A percentile compares a stretch with the other conserved stretches of the same genome.
These are phyloP conservation scores for Ophiocordyceps polyrhachis-furcata DNA, from an alignment of 2,329 filamentous ascomycete species.

Conservation along the genomic window DNA sequence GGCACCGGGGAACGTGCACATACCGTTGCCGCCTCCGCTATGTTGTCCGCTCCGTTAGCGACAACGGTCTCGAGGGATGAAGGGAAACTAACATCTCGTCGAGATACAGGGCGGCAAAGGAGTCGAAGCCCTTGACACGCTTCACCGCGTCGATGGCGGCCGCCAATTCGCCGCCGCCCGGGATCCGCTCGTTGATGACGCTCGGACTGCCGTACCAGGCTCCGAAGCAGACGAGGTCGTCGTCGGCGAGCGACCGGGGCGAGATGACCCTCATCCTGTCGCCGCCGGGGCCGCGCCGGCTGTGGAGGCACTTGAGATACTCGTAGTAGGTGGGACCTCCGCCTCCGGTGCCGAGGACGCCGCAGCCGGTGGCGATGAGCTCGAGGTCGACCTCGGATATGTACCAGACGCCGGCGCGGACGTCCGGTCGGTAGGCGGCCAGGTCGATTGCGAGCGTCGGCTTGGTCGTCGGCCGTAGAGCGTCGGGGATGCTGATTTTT, in stretches of 20 bases:
- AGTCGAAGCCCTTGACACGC: slow-evolving; percentile 11
- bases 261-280: slow-evolving; percentile 22
- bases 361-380: slow-evolving; percentile 16
- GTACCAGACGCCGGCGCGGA: slow-evolving; percentile 15
- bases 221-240: slow-evolving; percentile 15
- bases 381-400: slow-evolving; percentile 18
- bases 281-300: slow-evolving; percentile 13
- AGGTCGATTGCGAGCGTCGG: slow-evolving; percentile 14
- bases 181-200: slow-evolving; percentile 1
- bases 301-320: slow-evolving; percentile 22
- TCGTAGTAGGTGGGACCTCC: slow-evolving; percentile 20
- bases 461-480: slow-evolving; percentile 11
- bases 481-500: slow-evolving; percentile 12
- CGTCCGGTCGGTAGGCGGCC: slow-evolving; percentile 12
- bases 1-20: slow-evolving; percentile 14
- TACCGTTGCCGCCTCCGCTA: slow-evolving; percentile 20
- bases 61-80: background rate
- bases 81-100: slow-evolving; percentile 17
- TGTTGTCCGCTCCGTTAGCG: background rate
- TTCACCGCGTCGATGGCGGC: slow-evolving; percentile 8
- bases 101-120: slow-evolving; percentile 14
- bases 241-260: slow-evolving; percentile 16
- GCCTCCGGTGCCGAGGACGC: slow-evolving; percentile 18
- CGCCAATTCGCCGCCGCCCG: background rate
- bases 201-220: slow-evolving; percentile 1